A percentile compares a stretch with the other conserved stretches of the same genome.
Evolutionary conservation across 1,139 yeast species (phyloP).

Genomic region (Pichia sp.): DNA sequence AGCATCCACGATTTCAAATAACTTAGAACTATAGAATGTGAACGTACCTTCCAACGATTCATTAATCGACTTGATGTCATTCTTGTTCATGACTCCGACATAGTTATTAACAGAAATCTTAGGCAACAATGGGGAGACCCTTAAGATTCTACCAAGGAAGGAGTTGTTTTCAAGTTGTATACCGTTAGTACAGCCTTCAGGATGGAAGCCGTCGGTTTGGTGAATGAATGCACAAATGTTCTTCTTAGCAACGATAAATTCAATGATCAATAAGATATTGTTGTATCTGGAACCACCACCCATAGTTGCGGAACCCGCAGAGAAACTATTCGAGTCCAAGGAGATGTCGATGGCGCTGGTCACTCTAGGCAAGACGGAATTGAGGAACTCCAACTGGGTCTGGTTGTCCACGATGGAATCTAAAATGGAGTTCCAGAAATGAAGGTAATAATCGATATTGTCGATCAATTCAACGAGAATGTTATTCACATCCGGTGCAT

Average conservation of each 20-base stretch:
- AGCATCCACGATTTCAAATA: conserved; percentile 69
- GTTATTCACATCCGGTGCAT: conserved; percentile 38
- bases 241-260: conserved; percentile 59
- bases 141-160: conserved; percentile 72
- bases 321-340: conserved; percentile 38
- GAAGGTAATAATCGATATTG: conserved; percentile 42
- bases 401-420: conserved; percentile 66
- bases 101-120: conserved; percentile 48
- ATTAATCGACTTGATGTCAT: conserved; percentile 46
- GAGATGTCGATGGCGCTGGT: conserved; percentile 25
- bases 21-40: conserved; percentile 51
- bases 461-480: conserved; percentile 49
- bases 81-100: conserved; percentile 39
- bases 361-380: conserved; percentile 52
- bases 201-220: conserved; percentile 53
- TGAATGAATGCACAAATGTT: conserved; percentile 62
- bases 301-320: conserved; percentile 38
- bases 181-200: conserved; percentile 40
- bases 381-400: conserved; percentile 56
- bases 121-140: conserved; percentile 69
- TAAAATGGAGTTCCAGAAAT: conserved; percentile 59
- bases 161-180: conserved; percentile 59
- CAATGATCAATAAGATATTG: conserved; percentile 52
- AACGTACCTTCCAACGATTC: conserved; percentile 62
- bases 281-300: conserved; percentile 38